phyloP scores from a whole-genome alignment of 2,329 filamentous ascomycete genomes.

The Apiospora koreana region DNA sequence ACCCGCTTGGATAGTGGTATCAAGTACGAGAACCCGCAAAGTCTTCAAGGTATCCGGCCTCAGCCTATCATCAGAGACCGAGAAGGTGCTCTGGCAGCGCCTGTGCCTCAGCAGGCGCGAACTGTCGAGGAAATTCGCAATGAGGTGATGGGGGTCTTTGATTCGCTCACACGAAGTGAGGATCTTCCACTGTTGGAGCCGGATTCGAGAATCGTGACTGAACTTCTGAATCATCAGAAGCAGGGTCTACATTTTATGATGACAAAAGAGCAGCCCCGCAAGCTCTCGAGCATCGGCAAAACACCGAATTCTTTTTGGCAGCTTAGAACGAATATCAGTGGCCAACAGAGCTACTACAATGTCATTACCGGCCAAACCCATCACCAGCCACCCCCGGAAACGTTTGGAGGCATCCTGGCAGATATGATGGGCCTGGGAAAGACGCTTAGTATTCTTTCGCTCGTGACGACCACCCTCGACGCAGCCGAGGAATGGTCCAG shows the following conservation, averaged over 20 bases:
- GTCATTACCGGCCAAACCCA: conserved; percentile 77
- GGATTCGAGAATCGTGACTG: conserved; percentile 60
- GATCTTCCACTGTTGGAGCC: conserved; percentile 75
- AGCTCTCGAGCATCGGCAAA: conserved; percentile 55
- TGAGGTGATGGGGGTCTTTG: conserved; percentile 85
- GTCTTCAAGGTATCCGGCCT: conserved; percentile 46
- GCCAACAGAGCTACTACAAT: conserved; percentile 71
- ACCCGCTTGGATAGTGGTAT: conserved; percentile 67
- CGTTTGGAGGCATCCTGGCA: conserved; percentile 73
- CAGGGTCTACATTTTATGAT: conserved; percentile 88
- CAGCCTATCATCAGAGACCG: conserved; percentile 37
- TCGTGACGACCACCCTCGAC: conserved; percentile 67
- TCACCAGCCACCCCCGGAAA: conserved; percentile 61
- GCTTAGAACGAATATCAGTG: conserved; percentile 47
- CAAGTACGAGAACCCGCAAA: conserved; percentile 77
- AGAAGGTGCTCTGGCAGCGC: conserved; percentile 22
- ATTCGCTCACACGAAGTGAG: conserved; percentile 75
- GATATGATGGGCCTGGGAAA: conserved; percentile 92
- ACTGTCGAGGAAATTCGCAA: conserved; percentile 84
- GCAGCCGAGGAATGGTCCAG: conserved; percentile 64
- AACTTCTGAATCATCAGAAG: conserved; percentile 82
- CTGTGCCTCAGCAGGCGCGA: conserved; percentile 44
- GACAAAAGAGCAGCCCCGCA: conserved; percentile 70
- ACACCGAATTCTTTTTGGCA: conserved; percentile 79
- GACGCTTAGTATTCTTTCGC: conserved; percentile 80